Conservation (phyloP, 306 rosid species). For the Trifolium subterraneum region DNA sequence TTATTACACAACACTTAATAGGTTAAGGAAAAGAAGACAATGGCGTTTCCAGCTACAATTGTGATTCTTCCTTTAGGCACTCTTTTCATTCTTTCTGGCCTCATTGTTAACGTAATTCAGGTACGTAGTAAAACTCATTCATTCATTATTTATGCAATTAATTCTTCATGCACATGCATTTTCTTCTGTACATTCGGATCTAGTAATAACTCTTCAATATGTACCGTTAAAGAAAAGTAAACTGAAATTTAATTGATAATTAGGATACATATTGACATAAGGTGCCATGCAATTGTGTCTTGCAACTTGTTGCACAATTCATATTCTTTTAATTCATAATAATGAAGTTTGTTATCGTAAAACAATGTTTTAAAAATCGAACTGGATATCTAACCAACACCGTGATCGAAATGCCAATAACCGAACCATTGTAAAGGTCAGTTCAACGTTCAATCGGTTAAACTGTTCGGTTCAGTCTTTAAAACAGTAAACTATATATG, state of each 20-base stretch:
- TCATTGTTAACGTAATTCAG: slow-evolving; percentile 75
- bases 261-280: neutral
- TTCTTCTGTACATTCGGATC: too few relatives aligned
- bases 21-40: slow-evolving; percentile 45
- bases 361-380: too few relatives aligned
- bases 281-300: neutral
- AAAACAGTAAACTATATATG: too few relatives aligned
- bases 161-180: neutral
- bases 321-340: too few relatives aligned
- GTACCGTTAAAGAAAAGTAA: neutral
- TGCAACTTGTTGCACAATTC: neutral
- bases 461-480: too few relatives aligned
- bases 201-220: too few relatives aligned
- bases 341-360: neutral
- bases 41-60: slow-evolving; percentile 77
- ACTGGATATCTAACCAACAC: too few relatives aligned
- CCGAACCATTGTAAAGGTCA: too few relatives aligned
- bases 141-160: neutral
- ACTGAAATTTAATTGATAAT: neutral
- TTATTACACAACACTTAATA: neutral
- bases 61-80: slow-evolving; percentile 71
- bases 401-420: too few relatives aligned
- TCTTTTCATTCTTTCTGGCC: slow-evolving; percentile 81
- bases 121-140: slow-evolving; percentile 41
- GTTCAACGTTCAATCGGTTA: too few relatives aligned